Percentiles rank a stretch among this genome's conserved stretches.
These are phyloP conservation scores for Salvia miltiorrhiza DNA, from an alignment of 257 asterid species.

Conservation along the genomic window DNA sequence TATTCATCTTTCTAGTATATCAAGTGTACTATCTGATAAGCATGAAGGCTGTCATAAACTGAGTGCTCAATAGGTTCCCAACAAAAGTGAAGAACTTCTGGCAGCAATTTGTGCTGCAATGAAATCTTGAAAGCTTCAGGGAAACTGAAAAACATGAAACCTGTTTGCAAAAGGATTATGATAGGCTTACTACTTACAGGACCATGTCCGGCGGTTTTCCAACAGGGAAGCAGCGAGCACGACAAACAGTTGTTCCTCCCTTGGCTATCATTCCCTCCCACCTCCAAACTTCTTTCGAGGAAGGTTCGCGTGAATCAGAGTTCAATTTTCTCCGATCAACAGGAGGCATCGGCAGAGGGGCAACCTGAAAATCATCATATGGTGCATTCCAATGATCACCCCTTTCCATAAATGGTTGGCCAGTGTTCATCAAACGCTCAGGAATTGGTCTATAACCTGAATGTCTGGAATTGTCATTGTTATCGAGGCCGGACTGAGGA, in stretches of 20 bases:
- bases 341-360: slow-evolving; percentile 36
- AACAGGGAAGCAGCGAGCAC: slow-evolving; percentile 97
- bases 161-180: slow-evolving; percentile 1
- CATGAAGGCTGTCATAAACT: too few relatives aligned
- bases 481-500: slow-evolving; percentile 42
- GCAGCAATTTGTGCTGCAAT: background rate
- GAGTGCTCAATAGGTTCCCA: background rate
- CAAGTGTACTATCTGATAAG: background rate
- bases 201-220: slow-evolving; percentile 76
- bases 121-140: background rate
- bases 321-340: slow-evolving; percentile 47
- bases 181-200: slow-evolving; percentile 56
- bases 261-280: slow-evolving; percentile 97
- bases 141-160: slow-evolving; percentile 6
- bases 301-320: slow-evolving; percentile 41
- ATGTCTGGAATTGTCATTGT: slow-evolving; percentile 48
- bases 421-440: slow-evolving; percentile 33
- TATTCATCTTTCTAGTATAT: slow-evolving; percentile 1
- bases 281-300: slow-evolving; percentile 76
- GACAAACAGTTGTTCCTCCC: slow-evolving; percentile 84
- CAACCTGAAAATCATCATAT: slow-evolving; percentile 43
- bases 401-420: slow-evolving; percentile 46
- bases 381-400: slow-evolving; percentile 46
- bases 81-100: background rate
- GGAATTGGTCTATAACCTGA: slow-evolving; percentile 46